Evolutionary conservation across 805 yeast species (phyloP), one percentile per base, ranked within the genome.

Genomic region (Kregervanrija fluxuum): DNA sequence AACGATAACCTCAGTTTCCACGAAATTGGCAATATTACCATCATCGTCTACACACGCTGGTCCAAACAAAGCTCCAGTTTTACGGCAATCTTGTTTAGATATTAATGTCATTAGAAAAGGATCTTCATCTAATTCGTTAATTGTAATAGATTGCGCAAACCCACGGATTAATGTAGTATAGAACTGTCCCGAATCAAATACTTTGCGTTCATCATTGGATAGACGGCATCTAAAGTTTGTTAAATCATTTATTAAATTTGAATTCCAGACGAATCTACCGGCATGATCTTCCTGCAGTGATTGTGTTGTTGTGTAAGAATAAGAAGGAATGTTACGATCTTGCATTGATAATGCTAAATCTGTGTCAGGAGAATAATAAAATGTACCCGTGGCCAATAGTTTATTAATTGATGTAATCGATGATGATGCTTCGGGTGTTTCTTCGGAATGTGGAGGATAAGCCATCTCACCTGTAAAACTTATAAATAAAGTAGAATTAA

Each of bases 401-500:
- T 69, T 67, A 37, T 66, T 59, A 5, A 75, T 71, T 3, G 53
- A 44, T 4, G 43, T 43, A 30, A 52, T 44, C 30, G 30, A 51
- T 40, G 33, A 31, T n/a, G 47, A 33, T 8, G 47, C 22, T 22
- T 22, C 28, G 6, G 28, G 28, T 22, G 28, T 22, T 11, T 41
- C 50, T 35, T 44, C 50, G 9, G 38, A 37, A 28, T 14, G 30
- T 11, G 30, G 28, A 16, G 38, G 40, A 35, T 42, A 40, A 33
- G 43, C 35, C 8, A 47, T 70, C 39, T 75, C 79, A 39, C 73
- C 74, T 47, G 75, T 77, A 37, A 85, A 65, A 53, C 90, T 82
- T 47, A 75, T 74, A 57, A 83, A 82, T 44, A 78, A 80, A 1
- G 82, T 84, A 17, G 74, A 79, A n/a, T 72, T 65, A 5, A 85